Percentiles rank a stretch among this genome's conserved stretches.
phyloP scores from a whole-genome alignment of 2,329 filamentous ascomycete genomes.

The Cladosporium sp. region DNA sequence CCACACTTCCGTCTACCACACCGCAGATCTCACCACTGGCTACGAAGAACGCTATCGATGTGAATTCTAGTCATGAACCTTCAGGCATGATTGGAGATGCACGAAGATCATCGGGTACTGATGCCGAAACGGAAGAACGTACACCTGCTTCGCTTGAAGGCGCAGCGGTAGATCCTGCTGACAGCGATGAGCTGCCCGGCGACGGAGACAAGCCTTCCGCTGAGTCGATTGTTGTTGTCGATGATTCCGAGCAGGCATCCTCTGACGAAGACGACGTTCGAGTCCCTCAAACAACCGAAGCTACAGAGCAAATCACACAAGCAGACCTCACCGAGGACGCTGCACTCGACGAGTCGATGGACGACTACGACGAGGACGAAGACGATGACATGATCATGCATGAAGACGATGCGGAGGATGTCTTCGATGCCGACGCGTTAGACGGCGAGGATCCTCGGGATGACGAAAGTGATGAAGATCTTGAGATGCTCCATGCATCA shows the following conservation, averaged over 20 bases:
- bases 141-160: no score
- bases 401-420: constrained; percentile 20
- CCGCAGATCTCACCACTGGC: constrained; percentile 4
- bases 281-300: neutral
- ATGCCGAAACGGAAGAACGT: no score
- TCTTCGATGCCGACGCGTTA: constrained; percentile 9
- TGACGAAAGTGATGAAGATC: constrained; percentile 3
- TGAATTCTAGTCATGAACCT: neutral
- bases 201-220: no score
- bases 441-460: constrained; percentile 13
- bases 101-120: neutral
- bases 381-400: constrained; percentile 13
- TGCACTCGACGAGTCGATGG: neutral
- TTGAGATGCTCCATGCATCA: neutral
- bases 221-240: neutral
- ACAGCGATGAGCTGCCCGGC: no score
- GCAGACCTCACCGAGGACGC: neutral
- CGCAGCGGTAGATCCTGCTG: no score
- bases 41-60: neutral
- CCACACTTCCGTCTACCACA: constrained; percentile 6
- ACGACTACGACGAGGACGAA: constrained; percentile 2
- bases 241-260: constrained; percentile 11
- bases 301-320: neutral
- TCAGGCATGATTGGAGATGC: neutral
- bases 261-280: constrained; percentile 18